These are phyloP conservation scores for Fusarium haematococcum DNA, from an alignment of 2,329 filamentous ascomycete genomes.

Conservation along the genomic window DNA sequence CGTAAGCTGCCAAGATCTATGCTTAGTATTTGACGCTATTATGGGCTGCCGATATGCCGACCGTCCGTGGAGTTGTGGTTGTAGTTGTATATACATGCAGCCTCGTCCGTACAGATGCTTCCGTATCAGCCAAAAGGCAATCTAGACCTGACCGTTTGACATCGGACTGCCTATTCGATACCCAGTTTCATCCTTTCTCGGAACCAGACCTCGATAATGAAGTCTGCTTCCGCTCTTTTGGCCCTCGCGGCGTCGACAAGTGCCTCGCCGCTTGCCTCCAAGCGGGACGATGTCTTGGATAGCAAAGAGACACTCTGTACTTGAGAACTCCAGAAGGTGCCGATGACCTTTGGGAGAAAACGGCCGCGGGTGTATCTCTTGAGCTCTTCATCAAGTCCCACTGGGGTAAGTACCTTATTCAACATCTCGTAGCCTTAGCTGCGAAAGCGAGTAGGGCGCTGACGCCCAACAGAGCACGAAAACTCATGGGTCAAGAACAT, in stretches of 20 bases:
- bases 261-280: conserved; percentile 2
- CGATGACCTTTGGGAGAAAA: conserved; percentile 10
- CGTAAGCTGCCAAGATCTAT: background rate
- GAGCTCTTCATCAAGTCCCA: conserved; percentile 9
- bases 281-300: background rate
- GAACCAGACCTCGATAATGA: background rate
- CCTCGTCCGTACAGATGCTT: background rate
- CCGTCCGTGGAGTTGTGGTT: background rate
- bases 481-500: conserved; percentile 25
- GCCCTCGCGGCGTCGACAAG: background rate
- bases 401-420: background rate
- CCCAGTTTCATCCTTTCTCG: background rate
- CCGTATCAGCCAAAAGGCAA: background rate
- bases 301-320: conserved; percentile 11
- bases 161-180: background rate
- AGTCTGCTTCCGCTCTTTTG: background rate
- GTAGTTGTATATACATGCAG: background rate
- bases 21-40: background rate
- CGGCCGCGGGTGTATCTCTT: conserved; percentile 1
- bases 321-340: conserved; percentile 19
- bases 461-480: conserved; percentile 10
- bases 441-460: too few relatives aligned
- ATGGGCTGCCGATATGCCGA: background rate
- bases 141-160: background rate
- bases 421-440: too few relatives aligned